A percentile compares a stretch with the other conserved stretches of the same genome.
Evolutionary conservation across 2,329 filamentous ascomycete species (phyloP).

Genomic region (Epichloe sibirici): DNA sequence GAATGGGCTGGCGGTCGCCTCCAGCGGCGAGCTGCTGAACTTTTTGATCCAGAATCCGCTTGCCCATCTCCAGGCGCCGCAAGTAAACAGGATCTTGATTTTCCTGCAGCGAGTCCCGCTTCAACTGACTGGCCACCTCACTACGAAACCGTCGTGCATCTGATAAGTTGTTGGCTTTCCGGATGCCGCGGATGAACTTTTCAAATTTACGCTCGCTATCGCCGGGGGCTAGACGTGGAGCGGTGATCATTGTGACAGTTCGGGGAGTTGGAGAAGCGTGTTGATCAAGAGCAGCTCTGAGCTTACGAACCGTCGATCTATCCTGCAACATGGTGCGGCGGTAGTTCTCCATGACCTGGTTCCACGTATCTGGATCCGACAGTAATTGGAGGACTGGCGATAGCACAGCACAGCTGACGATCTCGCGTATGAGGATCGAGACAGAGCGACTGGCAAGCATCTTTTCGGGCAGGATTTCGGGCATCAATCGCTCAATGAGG

Average conservation of each 20-base stretch:
- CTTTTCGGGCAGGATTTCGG: conserved; percentile 58
- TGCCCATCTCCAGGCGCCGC: conserved; percentile 81
- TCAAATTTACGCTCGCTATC: conserved; percentile 92
- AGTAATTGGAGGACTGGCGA: conserved; percentile 69
- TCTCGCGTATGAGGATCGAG: conserved; percentile 69
- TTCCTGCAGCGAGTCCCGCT: conserved; percentile 67
- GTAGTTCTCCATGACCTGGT: conserved; percentile 85
- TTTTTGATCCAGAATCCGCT: conserved; percentile 78
- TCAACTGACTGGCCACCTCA: conserved; percentile 83
- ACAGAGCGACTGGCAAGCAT: conserved; percentile 74
- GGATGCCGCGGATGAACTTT: conserved; percentile 79
- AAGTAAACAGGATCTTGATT: conserved; percentile 78
- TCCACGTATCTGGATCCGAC: conserved; percentile 92
- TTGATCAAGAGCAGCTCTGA: conserved; percentile 84
- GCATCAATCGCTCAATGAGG: conserved; percentile 59
- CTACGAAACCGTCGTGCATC: conserved; percentile 87
- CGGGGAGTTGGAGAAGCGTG: conserved; percentile 76
- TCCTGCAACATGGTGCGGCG: conserved; percentile 84
- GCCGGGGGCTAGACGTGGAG: conserved; percentile 66
- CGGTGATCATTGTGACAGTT: conserved; percentile 49
- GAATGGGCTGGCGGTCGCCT: conserved; percentile 32
- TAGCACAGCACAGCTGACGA: conserved; percentile 85
- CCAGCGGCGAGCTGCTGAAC: conserved; percentile 69
- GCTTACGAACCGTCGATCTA: conserved; percentile 82
- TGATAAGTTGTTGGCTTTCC: conserved; percentile 80